Conservation (phyloP, 768 basidiomycete genomes). For the Serendipita vermifera region DNA sequence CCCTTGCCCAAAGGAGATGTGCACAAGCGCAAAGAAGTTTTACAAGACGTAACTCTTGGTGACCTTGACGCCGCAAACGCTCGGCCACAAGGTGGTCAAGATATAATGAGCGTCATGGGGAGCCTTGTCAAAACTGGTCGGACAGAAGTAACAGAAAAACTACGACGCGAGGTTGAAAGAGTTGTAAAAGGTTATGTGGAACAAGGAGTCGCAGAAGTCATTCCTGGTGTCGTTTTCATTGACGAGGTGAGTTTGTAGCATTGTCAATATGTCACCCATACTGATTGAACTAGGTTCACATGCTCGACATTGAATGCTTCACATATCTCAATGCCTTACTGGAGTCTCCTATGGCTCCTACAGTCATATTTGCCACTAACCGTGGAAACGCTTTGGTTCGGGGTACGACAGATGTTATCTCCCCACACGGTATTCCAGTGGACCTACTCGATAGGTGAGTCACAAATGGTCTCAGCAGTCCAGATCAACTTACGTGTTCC, state of each 20-base stretch:
- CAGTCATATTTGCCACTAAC: slow-evolving; percentile 94
- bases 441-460: slow-evolving; percentile 83
- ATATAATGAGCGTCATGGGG: slow-evolving; percentile 97
- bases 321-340: slow-evolving; percentile 93
- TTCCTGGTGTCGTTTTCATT: slow-evolving; percentile 96
- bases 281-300: slow-evolving; percentile 61
- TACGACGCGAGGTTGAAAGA: slow-evolving; percentile 90
- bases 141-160: slow-evolving; percentile 95
- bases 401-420: slow-evolving; percentile 81
- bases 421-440: slow-evolving; percentile 87
- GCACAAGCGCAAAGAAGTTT: slow-evolving; percentile 88
- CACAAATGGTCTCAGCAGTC: background rate
- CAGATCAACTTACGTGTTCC: background rate
- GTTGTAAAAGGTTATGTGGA: slow-evolving; percentile 96
- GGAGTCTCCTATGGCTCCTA: slow-evolving; percentile 94
- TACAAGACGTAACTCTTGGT: slow-evolving; percentile 89
- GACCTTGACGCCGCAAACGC: slow-evolving; percentile 96
- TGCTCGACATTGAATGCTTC: slow-evolving; percentile 99
- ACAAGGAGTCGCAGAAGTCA: slow-evolving; percentile 94
- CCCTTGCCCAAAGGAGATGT: slow-evolving; percentile 95
- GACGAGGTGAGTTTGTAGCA: slow-evolving; percentile 86
- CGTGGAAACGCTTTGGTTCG: slow-evolving; percentile 85
- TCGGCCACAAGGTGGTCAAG: slow-evolving; percentile 89
- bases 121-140: slow-evolving; percentile 81
- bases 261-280: too few species aligned